Base-by-base conservation (phyloP, 805 yeast species). In the Myxozyma nipponensis region DNA sequence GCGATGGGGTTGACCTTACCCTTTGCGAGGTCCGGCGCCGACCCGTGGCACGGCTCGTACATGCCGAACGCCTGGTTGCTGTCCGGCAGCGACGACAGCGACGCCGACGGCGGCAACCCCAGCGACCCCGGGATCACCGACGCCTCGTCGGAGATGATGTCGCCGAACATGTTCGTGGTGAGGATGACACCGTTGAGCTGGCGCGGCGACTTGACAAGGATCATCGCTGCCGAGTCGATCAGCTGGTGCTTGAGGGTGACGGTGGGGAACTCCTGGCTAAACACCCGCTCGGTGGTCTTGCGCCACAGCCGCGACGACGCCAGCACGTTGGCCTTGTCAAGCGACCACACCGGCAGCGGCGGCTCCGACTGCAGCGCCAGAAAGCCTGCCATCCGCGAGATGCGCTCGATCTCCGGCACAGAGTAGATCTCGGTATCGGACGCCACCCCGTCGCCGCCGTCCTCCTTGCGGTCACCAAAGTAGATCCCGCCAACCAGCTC, bases 151-250 rank as follows among this genome's bases (percentile, higher is more conserved):
- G 95, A 86, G 63, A 93, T 87, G 69, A 93, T 93, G 69, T 93
- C 98, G 66, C 98, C 98, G 69, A 93, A 93, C 95, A 93, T 91
- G 74, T 93, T 93, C 63, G 85, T 83, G 40, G 98, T 91, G 66
- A 93, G 81, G 44, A 93, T 81, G 45, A 93, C 78, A 71, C 98
- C 98, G 68, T 93, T 93, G 66, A 93, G 78, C 61, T 82, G 82
- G 39, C 90, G 84, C 63, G 98, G 98, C 56, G 79, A 81, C 72
- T 93, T 89, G 62, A 93, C 86, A 62, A 93, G 74, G 66, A 91
- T 91, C 98, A 93, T 93, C 44, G 98, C 98, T 46, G 98, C 98
- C 13, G 98, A 90, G 72, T 93, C 98, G 63, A 93, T 91, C 69
- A 93, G 79, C 75, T 93, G 98, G 72, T 93, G 96, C 69, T 91